Conservation (phyloP, 1,284 basidiomycete species). For the Pseudozyma sp. region DNA sequence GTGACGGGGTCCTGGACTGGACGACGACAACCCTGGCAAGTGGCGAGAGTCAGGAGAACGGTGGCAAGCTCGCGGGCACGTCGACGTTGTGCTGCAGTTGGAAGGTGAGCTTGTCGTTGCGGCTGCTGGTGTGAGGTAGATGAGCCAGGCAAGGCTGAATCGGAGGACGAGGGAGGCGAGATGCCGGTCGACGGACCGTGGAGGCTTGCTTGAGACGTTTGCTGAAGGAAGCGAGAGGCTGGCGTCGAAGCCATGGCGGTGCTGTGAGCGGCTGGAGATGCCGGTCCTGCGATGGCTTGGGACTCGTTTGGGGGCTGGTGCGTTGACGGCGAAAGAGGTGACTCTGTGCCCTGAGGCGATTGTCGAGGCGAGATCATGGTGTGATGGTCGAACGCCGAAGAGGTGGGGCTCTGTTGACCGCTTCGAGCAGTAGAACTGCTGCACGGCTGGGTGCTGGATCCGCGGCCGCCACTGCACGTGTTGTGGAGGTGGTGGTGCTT, state of each 20-base stretch:
- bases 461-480: slow-evolving; percentile 20
- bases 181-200: background rate
- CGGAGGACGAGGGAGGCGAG: too few species aligned
- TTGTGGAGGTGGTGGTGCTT: slow-evolving; percentile 14
- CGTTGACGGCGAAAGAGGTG: too few species aligned
- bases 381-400: slow-evolving; percentile 1
- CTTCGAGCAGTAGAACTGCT: slow-evolving; percentile 18
- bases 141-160: background rate
- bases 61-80: slow-evolving; percentile 46
- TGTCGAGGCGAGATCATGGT: background rate
- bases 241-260: too few species aligned
- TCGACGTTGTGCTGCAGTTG: slow-evolving; percentile 40
- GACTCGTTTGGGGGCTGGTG: too few species aligned
- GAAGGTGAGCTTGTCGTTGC: slow-evolving; percentile 19
- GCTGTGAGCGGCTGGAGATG: too few species aligned
- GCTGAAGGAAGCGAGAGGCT: background rate
- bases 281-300: too few species aligned
- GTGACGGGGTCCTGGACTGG: slow-evolving; percentile 57
- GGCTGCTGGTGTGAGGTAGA: background rate
- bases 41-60: slow-evolving; percentile 40
- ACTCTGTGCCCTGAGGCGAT: too few species aligned
- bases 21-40: slow-evolving; percentile 47
- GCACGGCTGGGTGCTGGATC: slow-evolving; percentile 6
- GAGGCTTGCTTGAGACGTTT: too few species aligned
- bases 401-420: slow-evolving; percentile 13